Conservation (phyloP, 106 monocot genomes). For the Dendrobium nobile region DNA sequence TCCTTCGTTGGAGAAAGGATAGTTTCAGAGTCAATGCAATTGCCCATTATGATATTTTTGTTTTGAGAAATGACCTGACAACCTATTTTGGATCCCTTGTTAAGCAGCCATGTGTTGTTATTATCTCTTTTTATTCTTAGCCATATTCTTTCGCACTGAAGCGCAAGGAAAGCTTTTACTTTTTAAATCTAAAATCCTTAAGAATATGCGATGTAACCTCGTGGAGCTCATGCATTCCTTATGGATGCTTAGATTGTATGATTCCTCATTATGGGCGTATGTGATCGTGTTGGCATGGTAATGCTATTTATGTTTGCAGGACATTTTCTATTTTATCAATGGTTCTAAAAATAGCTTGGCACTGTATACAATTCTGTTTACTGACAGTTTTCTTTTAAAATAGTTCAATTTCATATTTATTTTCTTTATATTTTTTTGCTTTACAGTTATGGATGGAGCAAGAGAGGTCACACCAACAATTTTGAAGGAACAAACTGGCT, state of each 20-base stretch:
- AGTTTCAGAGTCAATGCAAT: too few species aligned
- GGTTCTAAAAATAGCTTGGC: not conserved
- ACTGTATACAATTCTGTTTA: not conserved
- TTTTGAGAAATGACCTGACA: too few species aligned
- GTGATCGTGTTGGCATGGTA: not conserved
- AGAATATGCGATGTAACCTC: not conserved
- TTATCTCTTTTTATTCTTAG: not conserved
- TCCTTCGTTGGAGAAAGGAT: too few species aligned
- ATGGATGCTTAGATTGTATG: not conserved
- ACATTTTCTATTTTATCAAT: not conserved
- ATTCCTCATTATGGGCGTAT: not conserved
- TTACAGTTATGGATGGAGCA: conserved; percentile 79
- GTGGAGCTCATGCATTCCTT: not conserved
- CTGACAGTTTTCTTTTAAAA: not conserved
- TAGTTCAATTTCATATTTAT: not conserved
- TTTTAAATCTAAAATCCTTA: not conserved
- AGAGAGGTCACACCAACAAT: conserved; percentile 82
- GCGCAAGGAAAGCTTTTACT: not conserved
- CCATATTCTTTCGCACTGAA: not conserved
- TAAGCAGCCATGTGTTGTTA: too few species aligned
- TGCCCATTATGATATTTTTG: too few species aligned
- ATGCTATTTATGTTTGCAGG: not conserved
- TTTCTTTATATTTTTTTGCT: not conserved
- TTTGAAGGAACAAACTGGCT: conserved; percentile 81
- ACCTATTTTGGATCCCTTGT: too few species aligned